phyloP scores from a whole-genome alignment of 1,139 yeast genomes.

The Lodderomyces oxycetoniae region DNA sequence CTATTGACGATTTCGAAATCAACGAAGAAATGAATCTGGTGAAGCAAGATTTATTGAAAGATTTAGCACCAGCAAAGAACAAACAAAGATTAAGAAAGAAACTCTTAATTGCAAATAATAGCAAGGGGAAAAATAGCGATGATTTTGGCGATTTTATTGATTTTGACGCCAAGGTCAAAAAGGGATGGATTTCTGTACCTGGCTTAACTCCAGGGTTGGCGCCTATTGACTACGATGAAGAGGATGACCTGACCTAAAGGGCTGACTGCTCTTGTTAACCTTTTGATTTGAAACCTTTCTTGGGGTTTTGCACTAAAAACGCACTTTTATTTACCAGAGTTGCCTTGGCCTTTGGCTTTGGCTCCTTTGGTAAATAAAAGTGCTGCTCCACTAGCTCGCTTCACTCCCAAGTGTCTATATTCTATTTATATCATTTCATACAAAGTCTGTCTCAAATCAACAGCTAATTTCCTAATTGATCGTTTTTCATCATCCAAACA shows the following conservation, averaged over 20 bases:
- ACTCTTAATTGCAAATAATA: conserved; percentile 10
- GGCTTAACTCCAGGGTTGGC: conserved; percentile 92
- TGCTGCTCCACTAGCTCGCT: too few relatives aligned
- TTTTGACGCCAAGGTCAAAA: conserved; percentile 40
- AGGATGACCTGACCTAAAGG: too few relatives aligned
- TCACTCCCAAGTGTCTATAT: too few relatives aligned
- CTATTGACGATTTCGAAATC: conserved; percentile 40
- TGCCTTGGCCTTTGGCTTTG: too few relatives aligned
- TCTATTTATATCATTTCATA: conserved; percentile 46
- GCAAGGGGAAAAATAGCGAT: too few relatives aligned
- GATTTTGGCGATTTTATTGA: conserved; percentile 20
- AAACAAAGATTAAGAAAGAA: conserved; percentile 26
- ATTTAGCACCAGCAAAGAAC: conserved; percentile 21
- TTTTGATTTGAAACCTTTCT: too few relatives aligned
- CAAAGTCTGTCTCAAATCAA: conserved; percentile 73
- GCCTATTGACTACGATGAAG: conserved; percentile 67
- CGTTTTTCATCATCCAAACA: conserved; percentile 75
- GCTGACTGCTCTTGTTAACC: too few relatives aligned
- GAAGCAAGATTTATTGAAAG: conserved; percentile 34
- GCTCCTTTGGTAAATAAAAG: too few relatives aligned
- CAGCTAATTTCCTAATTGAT: conserved; percentile 66
- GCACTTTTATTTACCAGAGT: too few relatives aligned
- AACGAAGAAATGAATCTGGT: conserved; percentile 43
- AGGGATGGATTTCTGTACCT: conserved; percentile 46
- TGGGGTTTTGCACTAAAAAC: too few relatives aligned